Conservation (phyloP, 495 filamentous ascomycete species). For the Daldinia grandis region DNA sequence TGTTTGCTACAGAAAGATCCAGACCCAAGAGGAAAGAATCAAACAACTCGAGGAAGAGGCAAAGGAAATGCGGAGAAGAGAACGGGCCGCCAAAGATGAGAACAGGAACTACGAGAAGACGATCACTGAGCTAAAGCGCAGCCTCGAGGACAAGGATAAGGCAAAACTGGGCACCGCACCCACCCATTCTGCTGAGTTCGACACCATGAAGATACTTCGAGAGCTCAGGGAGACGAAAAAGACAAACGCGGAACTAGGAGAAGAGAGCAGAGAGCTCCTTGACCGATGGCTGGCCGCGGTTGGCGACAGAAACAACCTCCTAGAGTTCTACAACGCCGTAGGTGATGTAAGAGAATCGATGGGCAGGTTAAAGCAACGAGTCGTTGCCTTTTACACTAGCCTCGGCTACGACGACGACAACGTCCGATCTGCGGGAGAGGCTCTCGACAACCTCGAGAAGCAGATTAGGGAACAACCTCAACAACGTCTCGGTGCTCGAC, state of each 20-base stretch:
- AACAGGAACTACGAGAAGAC: neutral
- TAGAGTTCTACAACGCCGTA: slow-evolving; percentile 13
- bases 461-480: neutral
- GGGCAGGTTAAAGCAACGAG: neutral
- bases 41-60: neutral
- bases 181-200: neutral
- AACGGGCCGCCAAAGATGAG: neutral
- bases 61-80: neutral
- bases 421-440: neutral
- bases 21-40: neutral
- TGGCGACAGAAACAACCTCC: neutral
- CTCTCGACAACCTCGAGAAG: neutral
- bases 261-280: neutral
- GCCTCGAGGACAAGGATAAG: neutral
- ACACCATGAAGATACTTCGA: slow-evolving; percentile 2
- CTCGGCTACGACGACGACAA: neutral
- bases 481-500: neutral
- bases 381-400: neutral
- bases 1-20: neutral
- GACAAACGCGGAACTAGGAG: neutral
- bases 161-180: too few species aligned
- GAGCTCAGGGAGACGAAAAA: slow-evolving; percentile 11
- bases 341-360: neutral
- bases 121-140: neutral
- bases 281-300: neutral